phyloP scores from a whole-genome alignment of 1,284 basidiomycete species.

The Trametes hirsuta region DNA sequence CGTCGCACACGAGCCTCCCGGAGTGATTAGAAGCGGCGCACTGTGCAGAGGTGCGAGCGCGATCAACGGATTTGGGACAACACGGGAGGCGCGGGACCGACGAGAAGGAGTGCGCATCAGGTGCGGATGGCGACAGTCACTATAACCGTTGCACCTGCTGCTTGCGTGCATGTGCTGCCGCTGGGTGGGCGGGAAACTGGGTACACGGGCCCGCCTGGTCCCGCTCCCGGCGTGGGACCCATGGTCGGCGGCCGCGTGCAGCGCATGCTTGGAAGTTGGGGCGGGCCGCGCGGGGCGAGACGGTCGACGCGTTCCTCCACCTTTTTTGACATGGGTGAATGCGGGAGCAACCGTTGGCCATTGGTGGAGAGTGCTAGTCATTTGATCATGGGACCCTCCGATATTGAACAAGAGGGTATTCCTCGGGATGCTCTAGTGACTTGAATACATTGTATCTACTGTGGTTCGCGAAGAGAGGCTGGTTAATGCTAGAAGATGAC shows the following conservation, averaged over 20 bases:
- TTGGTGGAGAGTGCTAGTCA: too few species aligned
- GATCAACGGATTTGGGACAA: slow-evolving; percentile 12
- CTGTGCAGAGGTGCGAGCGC: slow-evolving; percentile 4
- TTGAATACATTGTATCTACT: too few species aligned
- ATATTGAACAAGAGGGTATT: too few species aligned
- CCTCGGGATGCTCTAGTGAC: too few species aligned
- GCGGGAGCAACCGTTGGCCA: too few species aligned
- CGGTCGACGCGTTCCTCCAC: too few species aligned
- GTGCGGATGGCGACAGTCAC: slow-evolving; percentile 5
- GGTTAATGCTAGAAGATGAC: too few species aligned
- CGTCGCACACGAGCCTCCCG: slow-evolving; percentile 6
- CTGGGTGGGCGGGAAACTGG: slow-evolving; percentile 4
- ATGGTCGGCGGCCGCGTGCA: background rate
- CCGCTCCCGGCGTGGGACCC: background rate
- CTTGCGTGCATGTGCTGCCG: slow-evolving; percentile 16
- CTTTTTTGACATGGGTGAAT: too few species aligned
- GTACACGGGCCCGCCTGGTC: too few species aligned
- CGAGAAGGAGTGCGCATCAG: slow-evolving; percentile 5
- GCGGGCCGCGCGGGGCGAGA: background rate
- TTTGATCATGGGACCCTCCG: too few species aligned
- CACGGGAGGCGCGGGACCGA: slow-evolving; percentile 9
- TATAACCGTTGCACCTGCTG: slow-evolving; percentile 11
- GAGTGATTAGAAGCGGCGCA: slow-evolving; percentile 12
- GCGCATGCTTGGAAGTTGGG: too few species aligned
- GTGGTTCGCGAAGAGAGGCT: too few species aligned